Evolutionary conservation across 176 grass and related monocot genomes (phyloP), one percentile per base, ranked within the genome.

Genomic region (Cenchrus fungigraminus): DNA sequence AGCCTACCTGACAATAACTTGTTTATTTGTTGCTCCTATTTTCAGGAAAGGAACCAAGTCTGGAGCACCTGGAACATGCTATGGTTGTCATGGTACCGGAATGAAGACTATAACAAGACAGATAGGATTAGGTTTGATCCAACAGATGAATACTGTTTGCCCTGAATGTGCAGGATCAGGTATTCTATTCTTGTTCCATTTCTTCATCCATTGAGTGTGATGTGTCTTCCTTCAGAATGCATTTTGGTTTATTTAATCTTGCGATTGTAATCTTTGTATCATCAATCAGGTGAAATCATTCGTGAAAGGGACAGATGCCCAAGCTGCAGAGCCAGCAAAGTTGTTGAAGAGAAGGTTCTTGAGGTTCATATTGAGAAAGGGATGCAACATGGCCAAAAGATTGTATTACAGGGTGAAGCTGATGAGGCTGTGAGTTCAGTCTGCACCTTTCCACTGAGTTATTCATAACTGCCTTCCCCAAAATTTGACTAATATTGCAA

Each of bases 331-430:
- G 91, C 78, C 20, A 88, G 42, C 65, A 97, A 97, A 91, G 82
- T 94, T 74, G 75, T 82, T 73, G 83, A 90, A 66, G 94, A 88
- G 79, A 97, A 90, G 60, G 91, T 97, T 13, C 66, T 97, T 60
- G 94, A 90, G 82, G 89, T 97, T 78, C 85, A 90, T 88, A 84
- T 94, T 52, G 91, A 97, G 82, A 97, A 97, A 88, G 94, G 94
- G 76, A 90, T 97, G 91, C 87, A 86, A 68, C 89, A 92, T 79
- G 85, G 87, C 6, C 87, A 97, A 86, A 94, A 87, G 73, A 94
- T 94, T 89, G 90, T 81, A 55, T 94, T 97, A 71, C 82, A 90
- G 85, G 94, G 91, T 79, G 82, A 91, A 85, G 89, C 89, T 42
- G 94, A 93, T 56, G 89, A 97, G 90, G 89, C 85, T 71, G 91